Evolutionary conservation across 148 eudicot species (phyloP).

Genomic region (Dianthus caryophyllus): DNA sequence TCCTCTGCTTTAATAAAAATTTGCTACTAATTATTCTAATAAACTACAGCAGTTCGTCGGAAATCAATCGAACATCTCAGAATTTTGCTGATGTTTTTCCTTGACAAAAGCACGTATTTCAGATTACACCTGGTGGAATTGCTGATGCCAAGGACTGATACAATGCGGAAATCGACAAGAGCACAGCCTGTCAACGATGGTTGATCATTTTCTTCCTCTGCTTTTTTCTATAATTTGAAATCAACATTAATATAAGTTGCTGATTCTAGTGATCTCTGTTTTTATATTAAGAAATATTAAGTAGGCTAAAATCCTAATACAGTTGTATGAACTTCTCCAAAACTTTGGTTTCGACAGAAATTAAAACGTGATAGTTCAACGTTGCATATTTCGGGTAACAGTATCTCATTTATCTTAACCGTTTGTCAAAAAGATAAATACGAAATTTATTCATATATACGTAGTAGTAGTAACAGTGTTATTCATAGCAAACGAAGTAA

Average conservation of each 20-base stretch:
- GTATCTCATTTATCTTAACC: neutral
- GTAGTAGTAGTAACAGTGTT: neutral
- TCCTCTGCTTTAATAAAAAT: neutral
- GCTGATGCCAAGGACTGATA: constrained; percentile 94
- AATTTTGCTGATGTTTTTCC: constrained; percentile 19
- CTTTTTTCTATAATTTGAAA: neutral
- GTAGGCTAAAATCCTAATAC: neutral
- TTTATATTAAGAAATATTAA: neutral
- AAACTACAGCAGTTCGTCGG: neutral
- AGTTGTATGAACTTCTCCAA: neutral
- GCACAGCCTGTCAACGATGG: neutral
- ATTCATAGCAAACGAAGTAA: neutral
- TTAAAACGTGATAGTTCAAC: neutral
- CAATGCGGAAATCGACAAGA: neutral
- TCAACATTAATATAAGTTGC: neutral
- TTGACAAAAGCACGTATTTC: constrained; percentile 66
- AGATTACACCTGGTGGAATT: constrained; percentile 95
- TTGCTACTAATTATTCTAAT: too few relatives aligned
- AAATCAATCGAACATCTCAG: too few relatives aligned
- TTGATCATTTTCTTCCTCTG: neutral
- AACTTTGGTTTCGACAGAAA: neutral
- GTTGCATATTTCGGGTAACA: neutral
- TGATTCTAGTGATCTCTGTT: neutral
- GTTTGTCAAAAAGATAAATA: neutral
- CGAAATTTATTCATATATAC: neutral